A percentile compares a stretch with the other conserved stretches of the same genome.
phyloP scores from a whole-genome alignment of 2,329 filamentous ascomycete genomes.

The Cephalotrichum gorgonifer region DNA sequence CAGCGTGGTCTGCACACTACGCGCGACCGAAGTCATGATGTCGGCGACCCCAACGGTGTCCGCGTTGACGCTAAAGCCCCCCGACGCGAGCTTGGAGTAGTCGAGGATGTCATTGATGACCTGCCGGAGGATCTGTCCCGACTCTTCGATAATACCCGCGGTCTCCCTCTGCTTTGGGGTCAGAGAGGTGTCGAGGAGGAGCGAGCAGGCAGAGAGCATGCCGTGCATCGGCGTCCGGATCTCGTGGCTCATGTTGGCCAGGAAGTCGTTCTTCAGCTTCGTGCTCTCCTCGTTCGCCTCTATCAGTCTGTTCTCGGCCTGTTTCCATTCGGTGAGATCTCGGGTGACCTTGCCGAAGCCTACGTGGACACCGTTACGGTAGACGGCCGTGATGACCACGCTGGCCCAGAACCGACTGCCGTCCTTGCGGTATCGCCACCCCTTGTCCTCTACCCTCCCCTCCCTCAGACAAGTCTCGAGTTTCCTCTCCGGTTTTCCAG shows the following conservation, averaged over 20 bases:
- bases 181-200: conserved; percentile 44
- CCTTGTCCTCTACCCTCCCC: conserved; percentile 47
- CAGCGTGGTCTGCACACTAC: conserved; percentile 34
- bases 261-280: conserved; percentile 50
- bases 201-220: conserved; percentile 46
- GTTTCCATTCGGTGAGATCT: conserved; percentile 44
- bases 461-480: conserved; percentile 41
- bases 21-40: conserved; percentile 36
- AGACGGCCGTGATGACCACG: conserved; percentile 46
- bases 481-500: conserved; percentile 39
- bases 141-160: conserved; percentile 47
- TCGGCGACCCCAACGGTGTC: conserved; percentile 38
- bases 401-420: conserved; percentile 51
- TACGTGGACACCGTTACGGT: conserved; percentile 38
- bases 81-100: conserved; percentile 34
- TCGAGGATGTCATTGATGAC: conserved; percentile 59
- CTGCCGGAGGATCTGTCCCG: conserved; percentile 45
- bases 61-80: conserved; percentile 38
- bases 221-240: conserved; percentile 56
- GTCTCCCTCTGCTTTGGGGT: conserved; percentile 44
- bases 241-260: conserved; percentile 55
- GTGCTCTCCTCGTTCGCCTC: conserved; percentile 51
- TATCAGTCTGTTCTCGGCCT: conserved; percentile 42
- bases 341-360: conserved; percentile 51
- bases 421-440: conserved; percentile 48